A percentile compares a stretch with the other conserved stretches of the same genome.
phyloP scores from a whole-genome alignment of 2,329 filamentous ascomycete genomes.

The Fusarium falciforme region DNA sequence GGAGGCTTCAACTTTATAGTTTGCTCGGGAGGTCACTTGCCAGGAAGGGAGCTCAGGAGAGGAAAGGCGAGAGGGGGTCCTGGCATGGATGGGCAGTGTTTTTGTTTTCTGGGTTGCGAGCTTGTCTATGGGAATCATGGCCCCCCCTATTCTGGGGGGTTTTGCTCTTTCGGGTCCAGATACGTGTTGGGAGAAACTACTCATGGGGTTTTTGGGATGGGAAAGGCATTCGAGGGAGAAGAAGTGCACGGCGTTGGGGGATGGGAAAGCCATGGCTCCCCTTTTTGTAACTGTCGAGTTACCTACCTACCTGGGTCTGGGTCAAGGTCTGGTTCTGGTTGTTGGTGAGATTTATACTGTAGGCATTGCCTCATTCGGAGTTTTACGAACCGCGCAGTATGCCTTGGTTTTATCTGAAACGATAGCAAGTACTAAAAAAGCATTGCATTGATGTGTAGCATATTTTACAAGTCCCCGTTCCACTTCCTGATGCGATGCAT shows the following conservation, averaged over 20 bases:
- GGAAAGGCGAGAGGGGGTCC: background rate
- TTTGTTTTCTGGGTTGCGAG: conserved; percentile 11
- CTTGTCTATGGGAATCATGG: background rate
- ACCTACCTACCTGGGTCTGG: background rate
- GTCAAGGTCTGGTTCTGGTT: conserved; percentile 4
- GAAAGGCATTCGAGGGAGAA: conserved; percentile 31
- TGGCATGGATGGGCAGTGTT: conserved; percentile 15
- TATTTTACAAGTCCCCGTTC: conserved; percentile 17
- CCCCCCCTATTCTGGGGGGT: background rate
- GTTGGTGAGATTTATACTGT: conserved; percentile 13
- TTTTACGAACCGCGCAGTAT: conserved; percentile 13
- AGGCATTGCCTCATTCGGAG: conserved; percentile 24
- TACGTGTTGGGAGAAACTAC: conserved; percentile 1
- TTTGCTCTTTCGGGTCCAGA: conserved; percentile 23
- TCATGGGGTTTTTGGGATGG: conserved; percentile 25
- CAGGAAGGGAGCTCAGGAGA: background rate
- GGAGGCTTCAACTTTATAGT: conserved; percentile 26
- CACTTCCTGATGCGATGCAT: background rate
- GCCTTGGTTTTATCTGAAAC: conserved; percentile 34
- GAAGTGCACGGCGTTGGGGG: conserved; percentile 41
- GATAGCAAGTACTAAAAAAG: conserved; percentile 32
- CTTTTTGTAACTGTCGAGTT: conserved; percentile 18
- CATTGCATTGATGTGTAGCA: background rate
- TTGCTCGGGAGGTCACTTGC: conserved; percentile 2
- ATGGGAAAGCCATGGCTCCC: conserved; percentile 28